Evolutionary conservation across 345 rosid genomes (phyloP).

Genomic region (Chamaenerion angustifolium): DNA sequence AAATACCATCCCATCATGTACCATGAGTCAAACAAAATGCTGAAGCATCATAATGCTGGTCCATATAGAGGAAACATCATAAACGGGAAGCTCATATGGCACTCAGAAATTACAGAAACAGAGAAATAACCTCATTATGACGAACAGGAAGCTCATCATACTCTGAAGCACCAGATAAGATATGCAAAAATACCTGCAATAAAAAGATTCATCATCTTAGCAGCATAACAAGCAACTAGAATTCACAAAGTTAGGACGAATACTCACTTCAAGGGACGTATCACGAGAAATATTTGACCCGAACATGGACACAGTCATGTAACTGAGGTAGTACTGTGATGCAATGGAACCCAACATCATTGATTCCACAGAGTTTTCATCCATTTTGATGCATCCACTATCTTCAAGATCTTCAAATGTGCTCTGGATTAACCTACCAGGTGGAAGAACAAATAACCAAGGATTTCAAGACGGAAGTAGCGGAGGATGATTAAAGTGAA

Average conservation of each 20-base stretch:
- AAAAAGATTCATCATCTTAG: slow-evolving; percentile 5
- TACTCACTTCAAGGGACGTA: slow-evolving; percentile 80
- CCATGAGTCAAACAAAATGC: no score
- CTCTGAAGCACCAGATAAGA: slow-evolving; percentile 84
- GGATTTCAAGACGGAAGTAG: neutral
- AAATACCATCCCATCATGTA: no score
- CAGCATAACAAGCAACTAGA: neutral
- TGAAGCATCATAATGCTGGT: no score
- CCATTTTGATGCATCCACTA: slow-evolving; percentile 81
- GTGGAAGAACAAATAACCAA: neutral
- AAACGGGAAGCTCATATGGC: no score
- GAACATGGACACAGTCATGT: slow-evolving; percentile 89
- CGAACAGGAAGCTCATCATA: slow-evolving; percentile 95
- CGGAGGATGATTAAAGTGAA: neutral
- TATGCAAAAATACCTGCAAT: slow-evolving; percentile 62
- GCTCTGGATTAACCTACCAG: slow-evolving; percentile 66
- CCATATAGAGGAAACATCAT: no score
- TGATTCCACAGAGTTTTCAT: slow-evolving; percentile 63
- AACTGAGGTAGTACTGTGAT: slow-evolving; percentile 91
- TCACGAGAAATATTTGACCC: slow-evolving; percentile 90
- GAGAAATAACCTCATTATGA: slow-evolving; percentile 70
- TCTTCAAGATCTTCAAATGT: slow-evolving; percentile 98
- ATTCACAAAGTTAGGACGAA: slow-evolving; percentile 4
- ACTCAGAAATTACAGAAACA: neutral
- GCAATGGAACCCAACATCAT: slow-evolving; percentile 88